Percentiles rank a stretch among this genome's conserved stretches.
These are phyloP conservation scores for Nakaseomyces sp. DNA, from an alignment of 1,139 yeast genomes.

Conservation along the genomic window DNA sequence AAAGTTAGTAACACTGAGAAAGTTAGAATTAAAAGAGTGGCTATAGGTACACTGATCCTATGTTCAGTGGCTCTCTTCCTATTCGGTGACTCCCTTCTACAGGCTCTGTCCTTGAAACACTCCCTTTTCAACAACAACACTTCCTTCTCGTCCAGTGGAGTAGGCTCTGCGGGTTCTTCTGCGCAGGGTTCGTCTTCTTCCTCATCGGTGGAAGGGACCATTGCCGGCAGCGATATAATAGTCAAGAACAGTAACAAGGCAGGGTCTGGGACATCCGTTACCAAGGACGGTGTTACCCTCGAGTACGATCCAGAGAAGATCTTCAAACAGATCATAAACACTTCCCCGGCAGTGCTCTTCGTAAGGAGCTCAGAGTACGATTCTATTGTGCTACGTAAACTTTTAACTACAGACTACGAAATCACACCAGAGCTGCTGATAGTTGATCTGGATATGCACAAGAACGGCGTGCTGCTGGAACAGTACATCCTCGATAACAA, in stretches of 20 bases:
- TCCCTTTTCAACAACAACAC: background rate
- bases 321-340: slow-evolving; percentile 16
- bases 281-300: background rate
- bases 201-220: background rate
- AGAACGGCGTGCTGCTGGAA: slow-evolving; percentile 47
- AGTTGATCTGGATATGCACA: slow-evolving; percentile 67
- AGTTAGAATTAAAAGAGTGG: background rate
- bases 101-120: background rate
- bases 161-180: background rate
- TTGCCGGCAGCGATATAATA: background rate
- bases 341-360: slow-evolving; percentile 22
- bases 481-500: slow-evolving; percentile 33
- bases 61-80: background rate
- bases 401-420: slow-evolving; percentile 49
- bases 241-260: slow-evolving; percentile 1
- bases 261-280: background rate
- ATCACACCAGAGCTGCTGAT: slow-evolving; percentile 58
- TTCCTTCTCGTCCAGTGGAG: too few species aligned
- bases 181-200: background rate
- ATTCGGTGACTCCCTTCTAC: background rate
- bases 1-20: background rate
- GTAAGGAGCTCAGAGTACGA: slow-evolving; percentile 21
- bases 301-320: slow-evolving; percentile 8
- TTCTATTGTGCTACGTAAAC: slow-evolving; percentile 51
- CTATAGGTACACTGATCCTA: background rate